Evolutionary conservation across 2,329 filamentous ascomycete species (phyloP), one percentile per base, ranked within the genome.

Genomic region (Penicillium oxalicum): DNA sequence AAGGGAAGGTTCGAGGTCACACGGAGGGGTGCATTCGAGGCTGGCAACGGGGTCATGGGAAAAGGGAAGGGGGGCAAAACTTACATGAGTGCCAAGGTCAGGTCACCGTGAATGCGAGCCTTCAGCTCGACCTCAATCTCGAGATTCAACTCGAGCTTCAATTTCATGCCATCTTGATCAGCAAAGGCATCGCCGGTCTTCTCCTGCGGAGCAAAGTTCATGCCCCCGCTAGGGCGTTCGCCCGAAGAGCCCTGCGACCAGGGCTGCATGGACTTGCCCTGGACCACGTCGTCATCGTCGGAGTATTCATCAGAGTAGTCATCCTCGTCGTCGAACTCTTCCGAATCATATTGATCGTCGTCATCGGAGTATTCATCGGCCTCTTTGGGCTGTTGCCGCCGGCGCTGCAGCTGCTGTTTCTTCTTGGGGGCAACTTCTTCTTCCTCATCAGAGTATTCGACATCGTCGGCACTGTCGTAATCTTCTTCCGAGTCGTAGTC

Each of bases 111-210:
- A 56, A 83, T 82, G 66, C 79, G 81, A n/a, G 80, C 80, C 71
- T 83, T 83, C 40, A 83, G 67, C 60, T 82, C 77, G 47, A 83
- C 74, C 61, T 83, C 80, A 61, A 83, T 80, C 62, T 82, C 80
- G 51, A 83, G 67, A 59, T 83, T 83, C 55, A 82, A 67, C 57
- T 83, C 80, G 53, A 83, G 59, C 57, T 77, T 70, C 65, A 82
- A 58, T 57, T 78, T 75, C 55, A 83, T 69, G 59, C 79, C 66
- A 33, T 71, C 68, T 44, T 70, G 55, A 12, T 68, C 66, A 33
- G 63, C 57, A 29, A 62, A 52, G 24, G 46, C 51, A 38, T 62
- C 58, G 29, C 29, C 29, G 29, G 32, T 43, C 51, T 62, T 56
- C 51, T 67, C 50, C 47, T 60, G 55, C 38, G 61, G 54, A 44